These are phyloP conservation scores for Solanum hybrid DNA, from an alignment of 305 asterid species.

Conservation along the genomic window DNA sequence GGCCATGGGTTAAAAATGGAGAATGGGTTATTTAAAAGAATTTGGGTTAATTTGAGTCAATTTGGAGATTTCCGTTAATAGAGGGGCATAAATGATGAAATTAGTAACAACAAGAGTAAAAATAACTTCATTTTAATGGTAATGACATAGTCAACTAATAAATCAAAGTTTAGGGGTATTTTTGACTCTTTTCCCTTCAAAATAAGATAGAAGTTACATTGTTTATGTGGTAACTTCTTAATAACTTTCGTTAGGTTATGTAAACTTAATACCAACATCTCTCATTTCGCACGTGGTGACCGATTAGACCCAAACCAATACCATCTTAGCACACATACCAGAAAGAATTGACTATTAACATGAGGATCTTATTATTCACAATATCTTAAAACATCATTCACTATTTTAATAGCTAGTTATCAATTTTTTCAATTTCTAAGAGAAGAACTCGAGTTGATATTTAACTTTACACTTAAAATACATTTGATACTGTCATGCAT, in stretches of 20 bases:
- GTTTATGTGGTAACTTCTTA: neutral
- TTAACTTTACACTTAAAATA: neutral
- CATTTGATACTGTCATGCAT: neutral
- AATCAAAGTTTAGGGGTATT: too few species aligned
- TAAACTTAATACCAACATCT: neutral
- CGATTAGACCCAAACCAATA: neutral
- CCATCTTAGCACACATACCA: neutral
- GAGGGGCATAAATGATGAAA: too few species aligned
- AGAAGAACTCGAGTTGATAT: neutral
- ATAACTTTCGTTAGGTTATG: neutral
- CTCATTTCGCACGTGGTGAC: neutral
- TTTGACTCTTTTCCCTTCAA: too few species aligned
- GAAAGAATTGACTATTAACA: neutral
- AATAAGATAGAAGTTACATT: neutral
- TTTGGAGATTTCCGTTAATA: too few species aligned
- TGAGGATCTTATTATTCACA: neutral
- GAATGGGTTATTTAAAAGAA: too few species aligned
- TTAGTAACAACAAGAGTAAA: too few species aligned
- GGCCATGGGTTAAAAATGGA: too few species aligned
- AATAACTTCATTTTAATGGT: too few species aligned
- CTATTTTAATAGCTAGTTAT: neutral
- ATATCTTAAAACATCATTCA: neutral
- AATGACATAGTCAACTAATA: too few species aligned
- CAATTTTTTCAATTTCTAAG: rapidly evolving
- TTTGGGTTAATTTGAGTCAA: too few species aligned